Evolutionary conservation across 2,329 filamentous ascomycete species (phyloP), one percentile per base, ranked within the genome.

Genomic region (Hypoxylon sp.): DNA sequence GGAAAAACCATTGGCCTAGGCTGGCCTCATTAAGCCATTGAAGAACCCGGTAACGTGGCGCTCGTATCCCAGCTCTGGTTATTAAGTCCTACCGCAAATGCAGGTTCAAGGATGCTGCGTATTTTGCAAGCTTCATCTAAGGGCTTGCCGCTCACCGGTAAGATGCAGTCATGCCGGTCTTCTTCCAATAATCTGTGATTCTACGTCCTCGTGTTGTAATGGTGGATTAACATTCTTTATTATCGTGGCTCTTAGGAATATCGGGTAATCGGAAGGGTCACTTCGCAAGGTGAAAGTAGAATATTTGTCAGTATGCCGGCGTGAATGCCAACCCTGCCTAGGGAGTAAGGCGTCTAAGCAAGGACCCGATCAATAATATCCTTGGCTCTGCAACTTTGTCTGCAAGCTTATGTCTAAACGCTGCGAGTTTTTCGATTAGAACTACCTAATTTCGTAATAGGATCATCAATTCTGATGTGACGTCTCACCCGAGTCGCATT

Each of bases 161-260:
- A 14, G 48, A 44, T 68, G 68, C 68, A 70, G 27, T 35, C 6
- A 17, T 6, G 14, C 5, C 17, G 25, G 13, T 30, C 6, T 11
- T 53, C 68, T 60, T 58, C 61, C 61, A 68, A 65, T 70, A 37
- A 48, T 14, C 30, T 37, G 30, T 14, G n/a, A 31, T 17, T 17
- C 37, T 20, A n/a, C 5, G 44, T 59, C 68, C 64, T 70, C 68
- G 64, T 70, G 57, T 53, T 42, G 48, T 48, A 55, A 53, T 50
- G 22, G 27, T 40, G 2, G 33, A 56, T 17, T 48, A 33, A 30
- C 40, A 37, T 42, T 33, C 42, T 63, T 49, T n/a, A 56, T 67
- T 59, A 46, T 54, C 51, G 56, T 58, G 40, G 40, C 37, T 31
- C n/a, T 5, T 17, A 22, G 13, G 22, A 50, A 44, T 2, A 31